These are phyloP conservation scores for Lactarius pseudohatsudake DNA, from an alignment of 768 basidiomycete genomes.

Conservation along the genomic window DNA sequence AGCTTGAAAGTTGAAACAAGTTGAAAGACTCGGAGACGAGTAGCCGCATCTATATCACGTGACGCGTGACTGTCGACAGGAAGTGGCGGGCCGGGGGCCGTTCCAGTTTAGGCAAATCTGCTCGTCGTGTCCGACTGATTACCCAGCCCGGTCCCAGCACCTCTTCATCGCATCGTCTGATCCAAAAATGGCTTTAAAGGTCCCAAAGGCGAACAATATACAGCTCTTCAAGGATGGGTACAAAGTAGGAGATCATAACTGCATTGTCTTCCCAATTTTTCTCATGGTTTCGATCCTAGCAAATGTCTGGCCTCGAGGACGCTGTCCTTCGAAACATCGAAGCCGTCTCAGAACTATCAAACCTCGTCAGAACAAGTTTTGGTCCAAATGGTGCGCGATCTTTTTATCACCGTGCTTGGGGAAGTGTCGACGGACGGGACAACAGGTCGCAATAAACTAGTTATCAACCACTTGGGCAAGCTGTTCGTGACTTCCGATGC, in stretches of 20 bases:
- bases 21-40: no score
- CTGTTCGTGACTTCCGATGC: conserved; percentile 99
- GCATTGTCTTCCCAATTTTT: background rate
- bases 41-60: background rate
- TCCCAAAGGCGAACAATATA: conserved; percentile 82
- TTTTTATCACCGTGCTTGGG: background rate
- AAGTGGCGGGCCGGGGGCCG: conserved; percentile 3
- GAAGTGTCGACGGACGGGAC: background rate
- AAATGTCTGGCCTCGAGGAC: conserved; percentile 90
- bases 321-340: conserved; percentile 96
- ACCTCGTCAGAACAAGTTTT: conserved; percentile 95
- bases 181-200: conserved; percentile 80
- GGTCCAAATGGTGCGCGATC: conserved; percentile 83
- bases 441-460: conserved; percentile 90
- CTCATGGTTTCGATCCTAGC: conserved; percentile 40
- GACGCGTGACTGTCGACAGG: background rate
- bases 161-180: background rate
- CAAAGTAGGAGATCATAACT: conserved; percentile 55
- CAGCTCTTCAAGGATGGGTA: conserved; percentile 98
- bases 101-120: background rate
- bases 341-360: conserved; percentile 91
- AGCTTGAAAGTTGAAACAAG: no score
- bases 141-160: background rate
- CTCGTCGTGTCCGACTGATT: background rate
- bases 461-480: conserved; percentile 95